Evolutionary conservation across 495 filamentous ascomycete genomes (phyloP).

Genomic region (Aspergillus taichungensis): DNA sequence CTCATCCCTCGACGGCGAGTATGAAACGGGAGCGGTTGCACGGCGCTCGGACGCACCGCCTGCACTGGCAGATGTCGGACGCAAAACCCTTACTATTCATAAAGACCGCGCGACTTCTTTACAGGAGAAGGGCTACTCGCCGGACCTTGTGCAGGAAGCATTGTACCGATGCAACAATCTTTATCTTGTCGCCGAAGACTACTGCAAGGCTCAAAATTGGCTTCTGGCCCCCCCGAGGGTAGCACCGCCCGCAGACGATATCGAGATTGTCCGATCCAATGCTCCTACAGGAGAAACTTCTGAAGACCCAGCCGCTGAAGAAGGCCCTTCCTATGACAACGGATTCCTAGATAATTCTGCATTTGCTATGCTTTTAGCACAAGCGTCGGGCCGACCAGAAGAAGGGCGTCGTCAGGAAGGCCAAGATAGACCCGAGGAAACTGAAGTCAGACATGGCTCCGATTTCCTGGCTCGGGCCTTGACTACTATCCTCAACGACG

Average conservation of each 20-base stretch:
- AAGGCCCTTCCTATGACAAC: conserved; percentile 23
- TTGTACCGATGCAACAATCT: conserved; percentile 73
- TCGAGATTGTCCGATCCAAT: conserved; percentile 37
- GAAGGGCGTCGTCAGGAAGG: conserved; percentile 15
- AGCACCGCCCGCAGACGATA: conserved; percentile 50
- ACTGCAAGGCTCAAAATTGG: conserved; percentile 54
- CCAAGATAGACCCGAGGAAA: conserved; percentile 15
- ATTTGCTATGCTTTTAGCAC: conserved; percentile 32
- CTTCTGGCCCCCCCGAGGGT: conserved; percentile 40
- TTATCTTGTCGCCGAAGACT: conserved; percentile 52
- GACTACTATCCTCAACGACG: conserved; percentile 27
- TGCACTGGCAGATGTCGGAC: conserved; percentile 21
- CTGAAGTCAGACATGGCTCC: conserved; percentile 21
- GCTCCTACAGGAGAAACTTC: conserved; percentile 20
- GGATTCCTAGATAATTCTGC: conserved; percentile 22
- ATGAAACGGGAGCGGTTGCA: conserved; percentile 54
- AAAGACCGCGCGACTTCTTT: conserved; percentile 36
- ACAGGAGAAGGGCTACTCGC: conserved; percentile 40
- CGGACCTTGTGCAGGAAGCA: conserved; percentile 63
- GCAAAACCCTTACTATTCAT: conserved; percentile 40
- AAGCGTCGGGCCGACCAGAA: conserved; percentile 21
- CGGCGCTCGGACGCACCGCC: conserved; percentile 48
- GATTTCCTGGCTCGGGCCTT: conserved; percentile 29
- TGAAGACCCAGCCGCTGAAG: conserved; percentile 23
- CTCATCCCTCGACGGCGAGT: conserved; percentile 65